Evolutionary conservation across 2,329 filamentous ascomycete species (phyloP).

Genomic region (Calonectria naviculata): DNA sequence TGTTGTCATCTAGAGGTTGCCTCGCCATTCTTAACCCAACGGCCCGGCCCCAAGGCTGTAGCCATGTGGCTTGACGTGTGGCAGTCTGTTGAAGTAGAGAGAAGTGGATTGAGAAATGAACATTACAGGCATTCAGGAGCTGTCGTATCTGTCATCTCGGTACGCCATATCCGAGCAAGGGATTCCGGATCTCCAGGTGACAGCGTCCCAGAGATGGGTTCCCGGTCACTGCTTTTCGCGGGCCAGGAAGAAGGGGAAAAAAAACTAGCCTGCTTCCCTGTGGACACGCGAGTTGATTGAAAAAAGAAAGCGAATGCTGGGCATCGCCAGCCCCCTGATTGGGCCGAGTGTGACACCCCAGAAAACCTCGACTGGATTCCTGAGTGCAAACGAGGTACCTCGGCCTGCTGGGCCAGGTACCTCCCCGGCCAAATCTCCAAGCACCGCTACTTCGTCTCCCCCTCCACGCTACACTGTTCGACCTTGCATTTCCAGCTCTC

Average conservation of each 20-base stretch:
- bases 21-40: background rate
- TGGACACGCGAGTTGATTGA: slow-evolving; percentile 25
- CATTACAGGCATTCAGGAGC: background rate
- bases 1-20: background rate
- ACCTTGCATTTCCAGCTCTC: slow-evolving; percentile 13
- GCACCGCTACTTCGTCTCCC: slow-evolving; percentile 1
- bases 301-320: slow-evolving; percentile 19
- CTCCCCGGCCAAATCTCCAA: background rate
- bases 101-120: background rate
- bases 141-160: slow-evolving; percentile 1
- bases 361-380: slow-evolving; percentile 13
- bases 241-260: background rate
- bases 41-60: background rate
- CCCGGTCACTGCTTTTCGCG: background rate
- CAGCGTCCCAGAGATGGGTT: background rate
- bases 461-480: slow-evolving; percentile 15
- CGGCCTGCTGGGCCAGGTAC: slow-evolving; percentile 1
- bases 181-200: background rate
- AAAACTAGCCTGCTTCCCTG: background rate
- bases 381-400: slow-evolving; percentile 8
- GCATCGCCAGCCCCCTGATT: slow-evolving; percentile 28
- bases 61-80: slow-evolving; percentile 11
- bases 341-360: slow-evolving; percentile 17
- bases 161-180: background rate
- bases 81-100: background rate